Evolutionary conservation across 1,139 yeast genomes (phyloP), one percentile per base, ranked within the genome.

Genomic region (Arxiozyma telluris): DNA sequence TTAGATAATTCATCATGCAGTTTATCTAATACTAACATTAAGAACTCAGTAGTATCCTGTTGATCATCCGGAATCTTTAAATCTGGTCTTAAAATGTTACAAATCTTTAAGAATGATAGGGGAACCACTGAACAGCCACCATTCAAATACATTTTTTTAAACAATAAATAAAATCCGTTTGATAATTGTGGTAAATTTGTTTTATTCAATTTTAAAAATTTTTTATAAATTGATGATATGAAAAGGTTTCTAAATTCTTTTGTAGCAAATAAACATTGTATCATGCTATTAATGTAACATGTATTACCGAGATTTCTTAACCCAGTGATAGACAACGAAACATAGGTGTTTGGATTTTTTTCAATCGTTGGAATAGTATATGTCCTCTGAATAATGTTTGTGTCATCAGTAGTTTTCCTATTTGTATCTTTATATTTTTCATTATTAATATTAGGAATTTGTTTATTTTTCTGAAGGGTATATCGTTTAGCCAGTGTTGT

Each of bases 31-130:
- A 84, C 62, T 59, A 83, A 82, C 65, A 84, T 75, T 52, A 86
- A 69, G 63, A 84, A 85, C 61, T 86, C 94, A 57, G 85, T 88
- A 1, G 91, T 82, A 67, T 86, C 94, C 65, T 86, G 93, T 62
- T 86, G 94, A 61, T 84, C 87, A 58, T 75, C 70, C 0, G 91
- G 91, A 12, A 85, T 83, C 59, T 76, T 73, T 53, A 84, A 76
- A 59, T 82, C 87, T 0, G 89, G 89, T 59, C 83, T 81, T 43
- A 83, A 64, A 5, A 69, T 59, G 12, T 81, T 72, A 51, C 87
- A 75, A 1, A 77, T 71, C 55, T 82, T 74, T 44, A 84, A 71
- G 61, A 85, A 84, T 52, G 81, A 80, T 11, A 81, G 76, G 2
- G 91, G 89, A 0, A 84, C 82, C 44, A 84, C 80, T 0, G 84